These are phyloP conservation scores for Penicillium ucsense DNA, from an alignment of 495 filamentous ascomycete genomes.

Conservation along the genomic window DNA sequence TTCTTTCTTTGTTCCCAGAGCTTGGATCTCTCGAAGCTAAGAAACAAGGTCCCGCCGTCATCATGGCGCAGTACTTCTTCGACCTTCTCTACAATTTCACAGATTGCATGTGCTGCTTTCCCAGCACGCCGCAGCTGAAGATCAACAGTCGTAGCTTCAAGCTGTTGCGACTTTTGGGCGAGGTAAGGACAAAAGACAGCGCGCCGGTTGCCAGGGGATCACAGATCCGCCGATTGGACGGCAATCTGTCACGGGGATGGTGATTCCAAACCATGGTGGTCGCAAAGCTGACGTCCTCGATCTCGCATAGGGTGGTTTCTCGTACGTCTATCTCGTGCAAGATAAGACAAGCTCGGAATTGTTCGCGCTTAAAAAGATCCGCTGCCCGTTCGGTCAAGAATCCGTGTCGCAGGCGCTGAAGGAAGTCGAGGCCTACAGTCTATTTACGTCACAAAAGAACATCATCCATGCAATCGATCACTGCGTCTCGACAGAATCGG, in stretches of 20 bases:
- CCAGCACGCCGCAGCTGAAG: conserved; percentile 82
- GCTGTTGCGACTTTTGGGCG: conserved; percentile 83
- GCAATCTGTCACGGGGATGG: conserved; percentile 3
- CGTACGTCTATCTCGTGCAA: conserved; percentile 97
- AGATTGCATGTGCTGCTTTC: conserved; percentile 92
- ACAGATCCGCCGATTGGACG: no score
- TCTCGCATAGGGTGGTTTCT: conserved; percentile 71
- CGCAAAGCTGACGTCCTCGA: conserved; percentile 3
- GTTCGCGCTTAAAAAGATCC: conserved; percentile 95
- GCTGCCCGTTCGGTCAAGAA: conserved; percentile 94
- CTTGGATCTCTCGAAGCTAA: neutral
- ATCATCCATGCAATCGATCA: conserved; percentile 92
- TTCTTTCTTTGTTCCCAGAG: neutral
- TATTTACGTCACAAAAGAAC: conserved; percentile 71
- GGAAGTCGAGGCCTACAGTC: conserved; percentile 91
- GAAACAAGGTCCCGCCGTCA: conserved; percentile 2
- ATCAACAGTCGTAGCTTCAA: conserved; percentile 95
- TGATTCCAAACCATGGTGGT: neutral
- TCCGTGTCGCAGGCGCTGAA: conserved; percentile 88
- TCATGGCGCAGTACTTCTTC: conserved; percentile 77
- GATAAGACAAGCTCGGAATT: conserved; percentile 70
- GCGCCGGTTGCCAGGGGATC: neutral
- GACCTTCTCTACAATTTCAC: conserved; percentile 85
- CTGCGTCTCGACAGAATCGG: conserved; percentile 51
- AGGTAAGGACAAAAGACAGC: conserved; percentile 41